Evolutionary conservation across 2,329 filamentous ascomycete species (phyloP), one percentile per base, ranked within the genome.

Genomic region (Phialophora chinensis): DNA sequence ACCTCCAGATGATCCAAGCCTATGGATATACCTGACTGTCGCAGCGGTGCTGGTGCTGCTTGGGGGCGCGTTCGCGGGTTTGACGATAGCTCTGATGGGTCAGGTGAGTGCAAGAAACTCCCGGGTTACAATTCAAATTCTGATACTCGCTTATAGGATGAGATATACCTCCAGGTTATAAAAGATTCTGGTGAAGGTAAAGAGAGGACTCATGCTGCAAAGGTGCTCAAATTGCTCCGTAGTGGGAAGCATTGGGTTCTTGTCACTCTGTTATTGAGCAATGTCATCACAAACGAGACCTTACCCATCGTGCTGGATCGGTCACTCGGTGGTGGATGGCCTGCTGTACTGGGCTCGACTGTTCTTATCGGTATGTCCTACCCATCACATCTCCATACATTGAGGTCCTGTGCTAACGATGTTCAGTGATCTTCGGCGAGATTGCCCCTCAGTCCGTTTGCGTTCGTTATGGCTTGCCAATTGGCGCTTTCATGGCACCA

Each of bases 241-340:
- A 90, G 87, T 73, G 95, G 95, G 74, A 99, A 99, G 78, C 95
- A 99, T 79, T 99, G 95, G 95, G 94, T 99, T 23, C 83, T 99
- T 65, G 95, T 99, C 62, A 98, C 95, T 2, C 82, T 99, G 29
- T 86, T 99, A 7, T 83, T 99, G 63, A 93, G 93, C 78, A 99
- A 99, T 78, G 95, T 99, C 75, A 96, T 99, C 74, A 96, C 96
- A 71, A 98, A 99, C 78, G 95, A 98, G 80, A 96, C 94, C 2
- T 84, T 97, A 14, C 95, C 95, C 31, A 97, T 99, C 69, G 92
- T 99, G 11, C 86, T 99, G 60, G 95, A 99, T 79, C 86, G 95
- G 64, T 97, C 93, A 64, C 86, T 99, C 20, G 95, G 95, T 33
- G 95, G 95, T 72, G 95, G 95, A 70, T 93, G 96, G 83, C 93